A percentile compares a stretch with the other conserved stretches of the same genome.
phyloP scores from a whole-genome alignment of 2,329 filamentous ascomycete genomes.

The Aspergillus sp. region DNA sequence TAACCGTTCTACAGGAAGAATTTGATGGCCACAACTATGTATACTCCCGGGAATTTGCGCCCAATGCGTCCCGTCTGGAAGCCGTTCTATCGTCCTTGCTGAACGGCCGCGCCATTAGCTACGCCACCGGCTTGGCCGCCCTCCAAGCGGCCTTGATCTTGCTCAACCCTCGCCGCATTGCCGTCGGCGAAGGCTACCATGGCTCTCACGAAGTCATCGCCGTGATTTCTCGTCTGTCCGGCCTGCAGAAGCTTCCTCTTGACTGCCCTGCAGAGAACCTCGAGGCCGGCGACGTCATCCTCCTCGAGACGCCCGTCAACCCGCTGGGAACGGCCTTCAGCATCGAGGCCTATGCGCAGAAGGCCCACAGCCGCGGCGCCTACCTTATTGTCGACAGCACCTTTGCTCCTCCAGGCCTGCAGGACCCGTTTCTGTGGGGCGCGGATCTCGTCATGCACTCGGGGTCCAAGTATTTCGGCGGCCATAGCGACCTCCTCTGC shows the following conservation, averaged over 20 bases:
- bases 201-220: constrained; percentile 85
- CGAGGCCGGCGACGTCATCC: constrained; percentile 74
- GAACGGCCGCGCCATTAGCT: constrained; percentile 63
- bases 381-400: constrained; percentile 86
- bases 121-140: constrained; percentile 78
- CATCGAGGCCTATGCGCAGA: constrained; percentile 67
- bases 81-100: constrained; percentile 74
- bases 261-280: constrained; percentile 65
- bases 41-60: constrained; percentile 78
- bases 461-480: constrained; percentile 94
- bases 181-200: constrained; percentile 84
- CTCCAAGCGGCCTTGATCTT: constrained; percentile 82
- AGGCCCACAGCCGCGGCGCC: constrained; percentile 70
- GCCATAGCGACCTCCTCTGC: constrained; percentile 89
- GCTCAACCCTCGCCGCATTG: constrained; percentile 76
- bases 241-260: constrained; percentile 70
- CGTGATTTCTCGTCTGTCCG: constrained; percentile 71
- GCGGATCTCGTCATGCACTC: constrained; percentile 88
- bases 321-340: constrained; percentile 78
- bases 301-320: constrained; percentile 92
- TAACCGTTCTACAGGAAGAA: constrained; percentile 9
- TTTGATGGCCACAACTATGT: constrained; percentile 53
- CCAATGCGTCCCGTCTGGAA: constrained; percentile 83
- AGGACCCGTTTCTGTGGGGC: constrained; percentile 78
- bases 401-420: constrained; percentile 85